Base-by-base conservation (phyloP, 148 eudicot genomes). In the Polygonum aviculare region DNA sequence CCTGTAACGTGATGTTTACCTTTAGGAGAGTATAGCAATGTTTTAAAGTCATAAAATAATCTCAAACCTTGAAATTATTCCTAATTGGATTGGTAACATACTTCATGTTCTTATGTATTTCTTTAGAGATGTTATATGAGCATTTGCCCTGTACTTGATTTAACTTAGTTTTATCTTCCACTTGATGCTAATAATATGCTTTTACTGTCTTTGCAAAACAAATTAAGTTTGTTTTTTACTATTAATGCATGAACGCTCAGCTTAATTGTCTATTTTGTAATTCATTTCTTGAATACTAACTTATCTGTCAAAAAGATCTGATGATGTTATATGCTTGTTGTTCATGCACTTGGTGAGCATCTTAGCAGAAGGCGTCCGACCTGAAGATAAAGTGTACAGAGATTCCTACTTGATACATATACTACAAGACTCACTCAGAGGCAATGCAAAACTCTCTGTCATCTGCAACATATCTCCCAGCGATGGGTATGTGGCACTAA, bases 361-460 rank as follows among this genome's bases (percentile, higher is more conserved):
- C 77, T 81, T 91, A 63, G 91, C 91, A 54, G 84, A 83, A 75
- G 85, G 87, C 84, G 80, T 78, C 57, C 83, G 80, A 77, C 82
- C 88, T 70, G 87, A 83, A 77, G 86, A 83, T 14, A 45, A 78
- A 74, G 83, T 90, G 79, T 89, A 91, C 40, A 84, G 81, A 77
- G 84, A 80, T 83, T 93, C 98, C 49, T 83, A 85, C 79, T 83
- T 93, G 81, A 93, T 94, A 41, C 91, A 91, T 77, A 70, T 93
- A 50, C 84, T 93, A 73, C 90, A 83, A 75, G 94, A 93, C 80
- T 87, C 98, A 77, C 91, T 93, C 63, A 96, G 96, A 72, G 98
- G 96, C 76, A 93, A 93, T 79, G 87, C 93, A 60, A 93, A 93
- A 79, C 90, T 91, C 73, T 83, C 92, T 72, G 86, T 91, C 80